A percentile compares a stretch with the other conserved stretches of the same genome.
Conservation (phyloP, 441 rosid species). For the Viola pubescens region DNA sequence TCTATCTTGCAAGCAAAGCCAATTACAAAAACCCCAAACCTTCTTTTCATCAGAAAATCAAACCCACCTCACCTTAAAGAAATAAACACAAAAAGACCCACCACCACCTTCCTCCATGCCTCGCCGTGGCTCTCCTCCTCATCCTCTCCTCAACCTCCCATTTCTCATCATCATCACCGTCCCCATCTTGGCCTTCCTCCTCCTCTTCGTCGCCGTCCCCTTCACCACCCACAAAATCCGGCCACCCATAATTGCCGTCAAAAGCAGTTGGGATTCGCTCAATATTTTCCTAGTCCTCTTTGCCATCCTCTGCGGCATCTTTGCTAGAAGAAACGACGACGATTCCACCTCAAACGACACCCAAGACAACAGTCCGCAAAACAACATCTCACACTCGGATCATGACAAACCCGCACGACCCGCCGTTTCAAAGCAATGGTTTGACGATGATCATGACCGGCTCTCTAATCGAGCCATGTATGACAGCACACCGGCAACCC, state of each 20-base stretch:
- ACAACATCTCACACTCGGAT: constrained; percentile 5
- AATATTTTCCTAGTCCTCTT: constrained; percentile 52
- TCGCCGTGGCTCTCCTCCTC: constrained; percentile 31
- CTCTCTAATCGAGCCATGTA: constrained; percentile 17
- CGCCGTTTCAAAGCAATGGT: constrained; percentile 32
- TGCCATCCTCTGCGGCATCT: constrained; percentile 63
- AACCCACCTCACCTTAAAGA: constrained; percentile 29
- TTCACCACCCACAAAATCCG: constrained; percentile 32
- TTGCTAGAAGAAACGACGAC: constrained; percentile 49
- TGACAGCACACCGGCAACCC: constrained; percentile 21
- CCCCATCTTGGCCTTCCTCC: constrained; percentile 34
- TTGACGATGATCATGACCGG: constrained; percentile 34
- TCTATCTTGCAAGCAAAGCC: constrained; percentile 8
- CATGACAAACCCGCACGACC: constrained; percentile 7
- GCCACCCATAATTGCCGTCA: constrained; percentile 35
- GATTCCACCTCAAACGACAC: constrained; percentile 21
- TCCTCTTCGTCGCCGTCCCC: constrained; percentile 37
- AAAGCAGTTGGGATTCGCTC: constrained; percentile 61
- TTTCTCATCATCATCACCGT: constrained; percentile 36
- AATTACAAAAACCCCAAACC: neutral
- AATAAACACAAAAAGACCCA: no score
- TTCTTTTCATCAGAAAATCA: neutral
- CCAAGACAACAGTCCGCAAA: neutral
- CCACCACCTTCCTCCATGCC: constrained; percentile 17
- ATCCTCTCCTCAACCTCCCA: constrained; percentile 37